A percentile compares a stretch with the other conserved stretches of the same genome.
Conservation (phyloP, 306 rosid genomes). For the Vigna hirtella region DNA sequence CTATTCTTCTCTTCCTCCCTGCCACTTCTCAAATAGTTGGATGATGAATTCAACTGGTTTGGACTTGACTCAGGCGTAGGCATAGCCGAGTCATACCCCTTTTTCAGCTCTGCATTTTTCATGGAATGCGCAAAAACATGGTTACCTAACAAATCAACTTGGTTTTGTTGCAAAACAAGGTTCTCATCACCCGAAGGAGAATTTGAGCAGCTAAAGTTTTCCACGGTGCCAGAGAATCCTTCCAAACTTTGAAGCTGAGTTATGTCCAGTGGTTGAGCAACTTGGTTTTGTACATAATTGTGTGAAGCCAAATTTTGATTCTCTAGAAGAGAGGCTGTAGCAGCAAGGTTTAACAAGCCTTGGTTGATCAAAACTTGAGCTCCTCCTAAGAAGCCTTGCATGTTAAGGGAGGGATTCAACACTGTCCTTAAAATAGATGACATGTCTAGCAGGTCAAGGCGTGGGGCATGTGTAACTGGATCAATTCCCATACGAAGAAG, state of each 20-base stretch:
- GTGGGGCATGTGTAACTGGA: constrained; percentile 81
- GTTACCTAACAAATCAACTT: constrained; percentile 42
- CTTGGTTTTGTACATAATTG: constrained; percentile 40
- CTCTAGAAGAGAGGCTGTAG: constrained; percentile 52
- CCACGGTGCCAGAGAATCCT: constrained; percentile 24
- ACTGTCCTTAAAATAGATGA: constrained; percentile 61
- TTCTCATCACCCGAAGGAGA: constrained; percentile 44
- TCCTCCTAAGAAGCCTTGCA: constrained; percentile 57
- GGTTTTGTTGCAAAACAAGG: constrained; percentile 42
- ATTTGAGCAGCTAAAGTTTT: constrained; percentile 42
- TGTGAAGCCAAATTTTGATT: constrained; percentile 48
- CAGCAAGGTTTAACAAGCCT: constrained; percentile 52
- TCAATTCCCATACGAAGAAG: constrained; percentile 80
- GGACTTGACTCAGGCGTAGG: constrained; percentile 69
- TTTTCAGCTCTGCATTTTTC: constrained; percentile 38
- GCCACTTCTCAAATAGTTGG: constrained; percentile 53
- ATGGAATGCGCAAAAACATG: constrained; percentile 28
- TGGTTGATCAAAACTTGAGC: constrained; percentile 65
- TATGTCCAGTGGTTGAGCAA: constrained; percentile 33
- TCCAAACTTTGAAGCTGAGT: constrained; percentile 45
- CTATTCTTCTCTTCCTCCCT: constrained; percentile 72
- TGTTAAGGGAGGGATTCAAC: constrained; percentile 58
- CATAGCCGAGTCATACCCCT: constrained; percentile 59
- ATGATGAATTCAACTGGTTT: constrained; percentile 63
- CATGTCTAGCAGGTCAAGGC: constrained; percentile 71